Evolutionary conservation across 305 asterid genomes (phyloP), one percentile per base, ranked within the genome.

Genomic region (Solanum hybrid): DNA sequence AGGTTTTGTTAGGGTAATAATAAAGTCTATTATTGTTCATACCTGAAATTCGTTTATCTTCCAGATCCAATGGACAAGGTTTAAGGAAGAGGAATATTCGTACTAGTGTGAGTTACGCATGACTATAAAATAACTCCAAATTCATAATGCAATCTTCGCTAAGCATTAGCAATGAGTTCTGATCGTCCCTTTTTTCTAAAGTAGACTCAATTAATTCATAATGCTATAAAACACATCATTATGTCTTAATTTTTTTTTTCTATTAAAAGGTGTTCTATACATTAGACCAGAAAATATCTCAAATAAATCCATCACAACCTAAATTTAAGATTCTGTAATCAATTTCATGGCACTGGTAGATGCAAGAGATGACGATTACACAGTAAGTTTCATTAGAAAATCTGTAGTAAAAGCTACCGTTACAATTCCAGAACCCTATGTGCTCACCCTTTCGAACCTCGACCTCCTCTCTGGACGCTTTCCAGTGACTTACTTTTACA

Each of bases 391-490:
- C 89, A 89, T 89, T 31, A 86, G 84, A 71, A 89, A 92, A 91
- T 89, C 93, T 77, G 80, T 93, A 24, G 95, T 93, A 10, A 91
- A 90, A 88, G 92, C 94, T 56, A 87, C 85, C 66, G 91, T 69
- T 69, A 91, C 92, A 20, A 82, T 87, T 64, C 94, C 93, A 22
- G 88, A 92, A 32, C 24, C 46, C 10, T 89, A 87, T 84, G 72
- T 87, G n/a, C 93, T 94, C 37, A 27, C 92, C 84, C 94, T 94
- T 66, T 94, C 97, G 10, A 95, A 95, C 88, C 94, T 95, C 35
- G 97, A 95, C 79, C 96, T 94, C 75, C 82, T 94, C 46, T 92
- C 94, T 1, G 96, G 97, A 56, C 89, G 96, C 24, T 95, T 94
- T 89, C 97, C 95, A 2, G 95, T 95, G 14, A 93, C 96, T 11